phyloP scores from a whole-genome alignment of 208 protist species.

The Leishmania amazonensis region DNA sequence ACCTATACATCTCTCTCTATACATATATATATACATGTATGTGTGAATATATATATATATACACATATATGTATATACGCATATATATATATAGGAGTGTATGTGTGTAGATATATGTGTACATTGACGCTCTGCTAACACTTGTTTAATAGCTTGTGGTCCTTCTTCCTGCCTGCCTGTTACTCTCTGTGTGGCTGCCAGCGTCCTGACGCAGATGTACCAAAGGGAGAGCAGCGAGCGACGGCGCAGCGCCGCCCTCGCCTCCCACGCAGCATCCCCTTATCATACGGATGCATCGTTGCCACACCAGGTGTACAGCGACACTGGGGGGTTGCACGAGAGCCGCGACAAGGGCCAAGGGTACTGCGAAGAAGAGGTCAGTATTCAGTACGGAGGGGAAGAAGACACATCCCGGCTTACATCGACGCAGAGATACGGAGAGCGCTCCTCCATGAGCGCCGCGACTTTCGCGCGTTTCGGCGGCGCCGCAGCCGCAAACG shows the following conservation, averaged over 20 bases:
- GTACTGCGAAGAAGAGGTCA: background rate
- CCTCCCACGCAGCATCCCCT: background rate
- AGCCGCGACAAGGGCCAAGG: background rate
- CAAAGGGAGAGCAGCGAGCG: background rate
- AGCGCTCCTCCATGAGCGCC: background rate
- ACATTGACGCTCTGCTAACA: background rate
- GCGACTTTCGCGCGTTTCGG: background rate
- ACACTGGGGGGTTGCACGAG: background rate
- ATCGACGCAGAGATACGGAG: conserved; percentile 1
- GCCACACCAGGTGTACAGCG: background rate
- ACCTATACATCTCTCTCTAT: background rate
- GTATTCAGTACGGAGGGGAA: background rate
- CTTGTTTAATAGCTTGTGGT: background rate
- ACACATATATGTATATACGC: background rate
- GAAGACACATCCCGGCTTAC: background rate
- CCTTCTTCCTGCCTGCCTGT: background rate
- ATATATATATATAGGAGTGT: background rate
- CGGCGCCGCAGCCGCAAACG: background rate
- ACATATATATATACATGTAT: background rate
- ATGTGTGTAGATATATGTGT: background rate
- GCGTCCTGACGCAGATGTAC: background rate
- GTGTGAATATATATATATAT: background rate
- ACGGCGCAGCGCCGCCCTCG: background rate
- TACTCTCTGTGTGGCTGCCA: background rate
- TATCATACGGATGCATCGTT: background rate